Percentiles rank a stretch among this genome's conserved stretches.
Conservation (phyloP, 345 rosid species). For the Firmiana major region DNA sequence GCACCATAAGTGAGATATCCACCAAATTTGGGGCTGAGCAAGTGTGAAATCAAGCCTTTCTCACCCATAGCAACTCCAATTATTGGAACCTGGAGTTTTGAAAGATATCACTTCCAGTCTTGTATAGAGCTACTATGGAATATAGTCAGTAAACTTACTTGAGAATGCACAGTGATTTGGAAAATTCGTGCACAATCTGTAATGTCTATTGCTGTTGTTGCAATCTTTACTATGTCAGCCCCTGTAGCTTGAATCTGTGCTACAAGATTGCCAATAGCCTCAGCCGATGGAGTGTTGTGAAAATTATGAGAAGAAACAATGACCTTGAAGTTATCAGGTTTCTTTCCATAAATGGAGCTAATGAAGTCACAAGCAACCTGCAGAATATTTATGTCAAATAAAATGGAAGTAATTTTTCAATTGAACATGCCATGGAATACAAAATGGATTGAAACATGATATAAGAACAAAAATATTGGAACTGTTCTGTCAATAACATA, state of each 20-base stretch:
- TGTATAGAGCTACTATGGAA: background rate
- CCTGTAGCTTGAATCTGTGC: conserved; percentile 41
- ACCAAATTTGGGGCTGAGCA: conserved; percentile 52
- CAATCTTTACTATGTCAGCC: conserved; percentile 41
- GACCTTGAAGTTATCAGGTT: conserved; percentile 35
- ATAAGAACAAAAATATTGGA: no score
- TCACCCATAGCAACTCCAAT: conserved; percentile 59
- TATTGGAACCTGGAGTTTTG: conserved; percentile 38
- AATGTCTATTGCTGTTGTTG: conserved; percentile 36
- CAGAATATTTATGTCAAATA: background rate
- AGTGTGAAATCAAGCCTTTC: conserved; percentile 50
- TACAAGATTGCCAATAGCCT: conserved; percentile 37
- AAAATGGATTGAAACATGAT: no score
- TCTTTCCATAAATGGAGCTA: conserved; percentile 31
- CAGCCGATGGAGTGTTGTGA: conserved; percentile 38
- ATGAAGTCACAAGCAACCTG: conserved; percentile 48
- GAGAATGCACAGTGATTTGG: conserved; percentile 36
- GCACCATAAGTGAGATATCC: conserved; percentile 56
- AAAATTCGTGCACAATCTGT: conserved; percentile 40
- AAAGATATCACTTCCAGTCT: background rate
- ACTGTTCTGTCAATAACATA: background rate
- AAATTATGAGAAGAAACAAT: conserved; percentile 46
- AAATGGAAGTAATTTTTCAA: background rate
- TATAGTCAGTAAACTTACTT: conserved; percentile 15
- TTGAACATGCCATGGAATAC: no score